Evolutionary conservation across 306 rosid species (phyloP).

Genomic region (barrel medic (Medicago truncatula)): DNA sequence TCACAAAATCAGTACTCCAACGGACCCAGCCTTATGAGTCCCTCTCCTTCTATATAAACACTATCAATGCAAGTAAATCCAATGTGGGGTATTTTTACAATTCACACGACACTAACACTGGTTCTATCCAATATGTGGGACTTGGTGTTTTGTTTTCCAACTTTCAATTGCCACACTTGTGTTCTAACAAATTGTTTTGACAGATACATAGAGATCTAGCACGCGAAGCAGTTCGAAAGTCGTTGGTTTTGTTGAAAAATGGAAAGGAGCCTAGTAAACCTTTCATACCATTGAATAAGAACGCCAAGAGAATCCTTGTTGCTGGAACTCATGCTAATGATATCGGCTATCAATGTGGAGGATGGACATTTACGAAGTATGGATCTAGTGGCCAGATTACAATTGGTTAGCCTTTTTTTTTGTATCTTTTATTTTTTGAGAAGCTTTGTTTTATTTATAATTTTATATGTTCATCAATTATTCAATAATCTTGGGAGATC

Average conservation of each 20-base stretch:
- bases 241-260: constrained; percentile 82
- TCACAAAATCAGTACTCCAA: too few relatives aligned
- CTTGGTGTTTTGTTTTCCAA: too few relatives aligned
- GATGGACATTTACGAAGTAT: constrained; percentile 66
- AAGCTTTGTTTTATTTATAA: neutral
- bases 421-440: neutral
- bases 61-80: too few relatives aligned
- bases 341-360: constrained; percentile 88
- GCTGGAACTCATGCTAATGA: constrained; percentile 83
- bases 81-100: too few relatives aligned
- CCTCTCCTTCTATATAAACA: too few relatives aligned
- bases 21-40: too few relatives aligned
- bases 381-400: constrained; percentile 76
- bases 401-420: constrained; percentile 48
- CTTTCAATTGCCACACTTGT: neutral
- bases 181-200: constrained; percentile 15
- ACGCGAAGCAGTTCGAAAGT: constrained; percentile 77
- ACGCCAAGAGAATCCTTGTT: constrained; percentile 70
- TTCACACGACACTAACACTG: too few relatives aligned
- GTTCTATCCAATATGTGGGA: too few relatives aligned
- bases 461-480: too few relatives aligned
- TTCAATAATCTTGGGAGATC: neutral
- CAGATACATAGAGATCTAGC: constrained; percentile 82
- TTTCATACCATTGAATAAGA: constrained; percentile 66
- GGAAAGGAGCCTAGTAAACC: constrained; percentile 67